Percentiles rank a stretch among this genome's conserved stretches.
phyloP scores from a whole-genome alignment of 73 alveolate species.

The Blepharisma japonicum region DNA sequence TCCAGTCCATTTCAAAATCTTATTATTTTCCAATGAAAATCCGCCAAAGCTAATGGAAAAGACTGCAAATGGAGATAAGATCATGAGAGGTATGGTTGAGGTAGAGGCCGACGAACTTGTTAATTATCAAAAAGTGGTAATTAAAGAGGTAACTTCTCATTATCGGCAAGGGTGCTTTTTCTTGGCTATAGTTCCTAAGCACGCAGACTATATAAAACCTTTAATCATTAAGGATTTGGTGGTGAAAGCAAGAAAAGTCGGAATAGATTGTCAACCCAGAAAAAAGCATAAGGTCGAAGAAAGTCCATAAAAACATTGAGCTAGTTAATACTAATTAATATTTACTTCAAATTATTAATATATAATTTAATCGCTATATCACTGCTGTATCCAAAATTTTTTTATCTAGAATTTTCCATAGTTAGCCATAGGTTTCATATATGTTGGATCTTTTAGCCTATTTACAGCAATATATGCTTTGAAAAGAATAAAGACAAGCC shows the following conservation, averaged over 20 bases:
- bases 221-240: neutral
- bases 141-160: slow-evolving; percentile 26
- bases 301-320: too few relatives aligned
- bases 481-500: neutral
- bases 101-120: neutral
- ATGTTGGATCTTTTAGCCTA: slow-evolving; percentile 11
- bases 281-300: too few relatives aligned
- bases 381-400: too few relatives aligned
- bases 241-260: slow-evolving; percentile 22
- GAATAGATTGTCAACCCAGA: neutral
- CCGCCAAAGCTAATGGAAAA: neutral
- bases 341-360: too few relatives aligned
- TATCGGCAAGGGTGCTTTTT: neutral
- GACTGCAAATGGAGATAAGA: neutral
- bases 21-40: neutral
- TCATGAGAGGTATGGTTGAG: slow-evolving; percentile 24
- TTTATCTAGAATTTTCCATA: neutral
- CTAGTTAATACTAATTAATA: too few relatives aligned
- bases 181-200: neutral
- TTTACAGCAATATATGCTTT: neutral
- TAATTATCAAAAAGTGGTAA: neutral
- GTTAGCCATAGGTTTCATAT: neutral
- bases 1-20: neutral
- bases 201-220: neutral
- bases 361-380: too few relatives aligned